Conservation (phyloP, 441 rosid species). For the Dalechampia spathulata region DNA sequence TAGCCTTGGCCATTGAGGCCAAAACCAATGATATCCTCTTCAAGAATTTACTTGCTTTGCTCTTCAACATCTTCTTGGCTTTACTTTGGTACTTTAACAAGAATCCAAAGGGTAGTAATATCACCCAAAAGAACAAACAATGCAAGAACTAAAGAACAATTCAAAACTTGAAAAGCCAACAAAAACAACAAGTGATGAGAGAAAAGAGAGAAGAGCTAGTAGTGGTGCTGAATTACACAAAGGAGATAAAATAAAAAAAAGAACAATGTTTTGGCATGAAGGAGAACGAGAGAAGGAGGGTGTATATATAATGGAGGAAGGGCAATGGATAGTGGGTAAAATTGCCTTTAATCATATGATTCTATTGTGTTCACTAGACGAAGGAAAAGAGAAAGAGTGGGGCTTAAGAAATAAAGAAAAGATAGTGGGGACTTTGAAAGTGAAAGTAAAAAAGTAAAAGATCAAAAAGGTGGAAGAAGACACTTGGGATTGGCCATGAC, state of each 20-base stretch:
- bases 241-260: neutral
- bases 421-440: conserved; percentile 4
- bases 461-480: neutral
- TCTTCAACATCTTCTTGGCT: conserved; percentile 36
- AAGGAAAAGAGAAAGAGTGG: neutral
- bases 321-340: neutral
- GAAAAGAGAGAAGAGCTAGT: neutral
- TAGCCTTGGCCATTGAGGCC: conserved; percentile 38
- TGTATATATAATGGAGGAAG: conserved; percentile 15
- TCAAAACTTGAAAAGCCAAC: neutral
- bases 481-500: conserved; percentile 11
- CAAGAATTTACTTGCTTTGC: conserved; percentile 37
- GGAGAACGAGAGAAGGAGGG: neutral
- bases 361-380: neutral
- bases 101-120: no score
- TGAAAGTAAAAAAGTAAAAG: conserved; percentile 14
- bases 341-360: neutral
- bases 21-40: conserved; percentile 39
- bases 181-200: neutral
- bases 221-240: no score
- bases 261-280: conserved; percentile 20
- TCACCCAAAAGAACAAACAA: neutral
- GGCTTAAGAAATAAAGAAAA: conserved; percentile 26
- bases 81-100: neutral
- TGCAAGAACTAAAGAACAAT: neutral